A percentile compares a stretch with the other conserved stretches of the same genome.
Evolutionary conservation across 768 basidiomycete species (phyloP).

Genomic region (Boletus insuetus): DNA sequence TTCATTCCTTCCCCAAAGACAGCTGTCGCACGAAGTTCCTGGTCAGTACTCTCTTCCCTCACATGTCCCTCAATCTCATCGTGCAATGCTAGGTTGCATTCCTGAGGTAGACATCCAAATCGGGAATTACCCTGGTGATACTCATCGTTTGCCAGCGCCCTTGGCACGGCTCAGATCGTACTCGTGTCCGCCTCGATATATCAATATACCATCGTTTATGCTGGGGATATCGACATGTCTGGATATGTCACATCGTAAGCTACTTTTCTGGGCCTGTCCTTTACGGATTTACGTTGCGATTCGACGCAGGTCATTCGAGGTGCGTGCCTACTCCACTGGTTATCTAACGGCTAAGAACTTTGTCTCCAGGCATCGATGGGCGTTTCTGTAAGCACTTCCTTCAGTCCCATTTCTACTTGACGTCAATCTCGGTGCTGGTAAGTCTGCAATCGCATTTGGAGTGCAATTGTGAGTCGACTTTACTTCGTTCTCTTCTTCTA

Average conservation of each 20-base stretch:
- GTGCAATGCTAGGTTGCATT: constrained; percentile 23
- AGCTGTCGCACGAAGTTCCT: constrained; percentile 30
- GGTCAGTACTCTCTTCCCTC: constrained; percentile 15
- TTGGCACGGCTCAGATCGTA: constrained; percentile 29
- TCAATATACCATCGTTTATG: constrained; percentile 32
- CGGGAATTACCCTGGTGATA: neutral
- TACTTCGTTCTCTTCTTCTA: neutral
- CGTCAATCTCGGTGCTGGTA: neutral
- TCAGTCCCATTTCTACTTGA: neutral
- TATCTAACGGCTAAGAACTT: neutral
- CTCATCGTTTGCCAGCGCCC: constrained; percentile 16
- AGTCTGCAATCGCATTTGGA: constrained; percentile 36
- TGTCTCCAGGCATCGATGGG: constrained; percentile 34
- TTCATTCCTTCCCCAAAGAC: constrained; percentile 30
- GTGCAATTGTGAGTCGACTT: constrained; percentile 32
- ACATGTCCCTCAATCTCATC: neutral
- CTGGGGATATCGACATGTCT: constrained; percentile 23
- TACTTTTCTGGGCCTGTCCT: neutral
- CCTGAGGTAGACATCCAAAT: constrained; percentile 18
- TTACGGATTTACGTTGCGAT: neutral
- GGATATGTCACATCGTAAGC: constrained; percentile 28
- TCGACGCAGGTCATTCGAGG: constrained; percentile 23
- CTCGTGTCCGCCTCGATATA: constrained; percentile 33
- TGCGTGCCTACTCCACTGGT: neutral
- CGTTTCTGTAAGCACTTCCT: constrained; percentile 24